Percentiles rank a stretch among this genome's conserved stretches.
These are phyloP conservation scores for Crepidotus variabilis DNA, from an alignment of 768 basidiomycete species.

Conservation along the genomic window DNA sequence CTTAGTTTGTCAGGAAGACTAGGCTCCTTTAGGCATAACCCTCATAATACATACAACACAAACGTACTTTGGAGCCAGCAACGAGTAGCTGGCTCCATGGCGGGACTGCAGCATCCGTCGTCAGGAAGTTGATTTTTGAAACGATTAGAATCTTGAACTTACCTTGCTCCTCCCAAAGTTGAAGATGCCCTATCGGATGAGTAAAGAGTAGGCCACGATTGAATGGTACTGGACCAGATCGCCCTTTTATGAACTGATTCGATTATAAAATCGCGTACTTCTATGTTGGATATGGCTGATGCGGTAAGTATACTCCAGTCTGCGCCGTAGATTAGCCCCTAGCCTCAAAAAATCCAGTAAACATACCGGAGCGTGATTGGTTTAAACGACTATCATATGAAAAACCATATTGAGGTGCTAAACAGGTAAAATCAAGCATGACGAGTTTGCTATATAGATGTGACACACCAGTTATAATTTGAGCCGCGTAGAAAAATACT, in stretches of 20 bases:
- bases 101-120: too few species aligned
- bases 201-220: conserved; percentile 16
- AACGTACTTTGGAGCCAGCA: too few species aligned
- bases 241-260: conserved; percentile 19
- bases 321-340: conserved; percentile 1
- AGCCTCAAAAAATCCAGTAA: conserved; percentile 3
- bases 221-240: conserved; percentile 8
- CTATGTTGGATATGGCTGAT: conserved; percentile 29
- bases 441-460: too few species aligned
- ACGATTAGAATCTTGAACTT: conserved; percentile 12
- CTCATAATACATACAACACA: too few species aligned
- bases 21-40: too few species aligned
- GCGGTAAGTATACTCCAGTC: conserved; percentile 52
- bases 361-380: conserved; percentile 16
- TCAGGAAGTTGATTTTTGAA: neutral
- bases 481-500: neutral
- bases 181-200: too few species aligned
- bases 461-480: too few species aligned
- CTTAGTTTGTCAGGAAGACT: too few species aligned
- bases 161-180: conserved; percentile 5
- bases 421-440: neutral
- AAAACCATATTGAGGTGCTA: neutral
- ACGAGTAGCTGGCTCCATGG: too few species aligned
- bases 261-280: conserved; percentile 35
- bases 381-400: neutral